These are phyloP conservation scores for Cyclotella kingstonii DNA, from an alignment of 108 stramenopile genomes.

Conservation along the genomic window DNA sequence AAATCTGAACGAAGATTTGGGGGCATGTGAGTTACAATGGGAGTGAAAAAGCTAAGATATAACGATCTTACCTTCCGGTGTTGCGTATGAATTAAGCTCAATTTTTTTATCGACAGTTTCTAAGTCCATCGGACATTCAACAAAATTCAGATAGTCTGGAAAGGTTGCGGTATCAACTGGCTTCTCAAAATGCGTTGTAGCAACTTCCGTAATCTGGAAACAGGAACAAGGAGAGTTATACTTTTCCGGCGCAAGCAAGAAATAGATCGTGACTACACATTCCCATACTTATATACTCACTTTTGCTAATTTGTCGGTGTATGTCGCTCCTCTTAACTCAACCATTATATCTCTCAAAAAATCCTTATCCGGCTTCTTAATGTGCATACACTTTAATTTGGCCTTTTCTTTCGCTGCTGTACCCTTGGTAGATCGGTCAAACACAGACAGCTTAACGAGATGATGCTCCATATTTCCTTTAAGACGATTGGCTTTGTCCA, in stretches of 20 bases:
- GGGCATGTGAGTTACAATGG: not conserved
- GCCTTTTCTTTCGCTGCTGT: constrained; percentile 34
- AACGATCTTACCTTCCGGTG: constrained; percentile 2
- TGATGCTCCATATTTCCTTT: constrained; percentile 52
- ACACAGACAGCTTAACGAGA: constrained; percentile 49
- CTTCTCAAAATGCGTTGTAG: constrained; percentile 70
- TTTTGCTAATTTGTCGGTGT: constrained; percentile 77
- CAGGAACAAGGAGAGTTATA: not conserved
- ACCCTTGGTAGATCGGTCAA: constrained; percentile 56
- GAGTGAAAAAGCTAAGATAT: not conserved
- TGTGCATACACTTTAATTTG: constrained; percentile 18
- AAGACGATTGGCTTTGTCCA: constrained; percentile 69
- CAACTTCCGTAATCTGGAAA: constrained; percentile 60
- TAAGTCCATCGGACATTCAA: constrained; percentile 72
- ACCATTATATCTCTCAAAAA: constrained; percentile 55
- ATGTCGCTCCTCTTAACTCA: constrained; percentile 60
- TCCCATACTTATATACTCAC: constrained; percentile 7
- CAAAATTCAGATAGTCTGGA: constrained; percentile 67
- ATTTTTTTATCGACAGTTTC: constrained; percentile 75
- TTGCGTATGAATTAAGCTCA: constrained; percentile 24
- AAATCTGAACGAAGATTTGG: constrained; percentile 52
- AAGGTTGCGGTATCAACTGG: constrained; percentile 64
- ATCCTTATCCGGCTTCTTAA: constrained; percentile 59
- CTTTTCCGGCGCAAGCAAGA: not conserved
- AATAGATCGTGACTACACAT: too few species aligned